phyloP scores from a whole-genome alignment of 2,329 filamentous ascomycete species.

The Calonectria hongkongensis region DNA sequence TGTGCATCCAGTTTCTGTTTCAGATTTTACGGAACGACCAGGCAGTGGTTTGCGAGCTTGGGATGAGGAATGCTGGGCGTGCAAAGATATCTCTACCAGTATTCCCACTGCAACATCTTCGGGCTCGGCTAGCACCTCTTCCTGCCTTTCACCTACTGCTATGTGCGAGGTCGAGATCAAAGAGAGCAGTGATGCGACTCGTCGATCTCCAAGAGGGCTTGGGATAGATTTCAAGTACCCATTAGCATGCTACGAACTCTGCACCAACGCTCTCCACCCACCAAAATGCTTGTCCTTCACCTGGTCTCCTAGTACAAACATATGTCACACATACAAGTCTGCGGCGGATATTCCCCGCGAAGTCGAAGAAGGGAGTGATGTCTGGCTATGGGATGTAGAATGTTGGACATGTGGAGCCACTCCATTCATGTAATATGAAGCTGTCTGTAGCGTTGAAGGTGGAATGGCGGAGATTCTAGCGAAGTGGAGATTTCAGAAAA shows the following conservation, averaged over 20 bases:
- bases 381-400: slow-evolving; percentile 6
- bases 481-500: too few relatives aligned
- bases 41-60: background rate
- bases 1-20: background rate
- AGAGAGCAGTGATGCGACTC: background rate
- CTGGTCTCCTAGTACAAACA: background rate
- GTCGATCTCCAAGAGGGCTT: background rate
- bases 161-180: slow-evolving; percentile 7
- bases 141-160: slow-evolving; percentile 6
- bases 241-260: background rate
- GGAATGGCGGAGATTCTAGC: too few relatives aligned
- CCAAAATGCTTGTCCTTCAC: slow-evolving; percentile 1
- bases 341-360: background rate
- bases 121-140: background rate
- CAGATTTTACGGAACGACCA: background rate
- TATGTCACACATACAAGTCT: background rate
- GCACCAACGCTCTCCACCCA: background rate
- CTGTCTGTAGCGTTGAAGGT: background rate
- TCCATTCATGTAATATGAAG: background rate
- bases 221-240: background rate
- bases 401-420: slow-evolving; percentile 19
- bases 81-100: background rate
- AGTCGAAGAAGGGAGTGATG: background rate
- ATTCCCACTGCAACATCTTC: background rate
- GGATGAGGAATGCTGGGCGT: slow-evolving; percentile 7